Evolutionary conservation across 2,329 filamentous ascomycete genomes (phyloP).

Genomic region (Dendryphion nanum): DNA sequence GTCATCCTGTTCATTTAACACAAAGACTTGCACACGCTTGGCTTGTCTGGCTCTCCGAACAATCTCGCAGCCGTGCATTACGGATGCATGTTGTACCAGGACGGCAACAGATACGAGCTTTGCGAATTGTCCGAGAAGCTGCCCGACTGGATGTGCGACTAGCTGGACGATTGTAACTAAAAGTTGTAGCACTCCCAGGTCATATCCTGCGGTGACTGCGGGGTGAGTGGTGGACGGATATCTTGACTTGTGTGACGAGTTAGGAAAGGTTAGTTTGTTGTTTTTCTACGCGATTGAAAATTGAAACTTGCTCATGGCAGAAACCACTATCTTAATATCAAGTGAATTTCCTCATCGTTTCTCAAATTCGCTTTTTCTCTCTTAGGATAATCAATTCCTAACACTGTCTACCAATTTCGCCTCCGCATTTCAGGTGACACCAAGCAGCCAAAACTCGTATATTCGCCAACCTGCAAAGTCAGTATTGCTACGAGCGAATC

Average conservation of each 20-base stretch:
- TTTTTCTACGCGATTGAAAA: not conserved
- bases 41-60: conserved; percentile 11
- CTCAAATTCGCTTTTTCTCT: too few species aligned
- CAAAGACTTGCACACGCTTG: conserved; percentile 7
- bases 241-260: not conserved
- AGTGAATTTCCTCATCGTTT: too few species aligned
- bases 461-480: too few species aligned
- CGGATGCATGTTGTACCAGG: conserved; percentile 12
- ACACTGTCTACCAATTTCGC: too few species aligned
- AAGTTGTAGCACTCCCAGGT: conserved; percentile 3
- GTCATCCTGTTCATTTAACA: conserved; percentile 14
- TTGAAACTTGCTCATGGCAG: not conserved
- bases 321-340: not conserved
- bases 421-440: too few species aligned
- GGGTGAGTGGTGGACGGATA: too few species aligned
- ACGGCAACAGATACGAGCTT: conserved; percentile 15
- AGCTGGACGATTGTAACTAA: conserved; percentile 10
- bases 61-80: conserved; percentile 15
- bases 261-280: not conserved
- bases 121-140: conserved; percentile 10
- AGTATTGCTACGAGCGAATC: too few species aligned
- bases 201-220: not conserved
- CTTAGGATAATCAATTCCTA: too few species aligned
- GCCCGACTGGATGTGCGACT: conserved; percentile 15
- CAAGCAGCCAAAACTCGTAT: too few species aligned